Percentiles rank a stretch among this genome's conserved stretches.
Evolutionary conservation across 2,329 filamentous ascomycete genomes (phyloP).

Genomic region (Westerdykella ornata): DNA sequence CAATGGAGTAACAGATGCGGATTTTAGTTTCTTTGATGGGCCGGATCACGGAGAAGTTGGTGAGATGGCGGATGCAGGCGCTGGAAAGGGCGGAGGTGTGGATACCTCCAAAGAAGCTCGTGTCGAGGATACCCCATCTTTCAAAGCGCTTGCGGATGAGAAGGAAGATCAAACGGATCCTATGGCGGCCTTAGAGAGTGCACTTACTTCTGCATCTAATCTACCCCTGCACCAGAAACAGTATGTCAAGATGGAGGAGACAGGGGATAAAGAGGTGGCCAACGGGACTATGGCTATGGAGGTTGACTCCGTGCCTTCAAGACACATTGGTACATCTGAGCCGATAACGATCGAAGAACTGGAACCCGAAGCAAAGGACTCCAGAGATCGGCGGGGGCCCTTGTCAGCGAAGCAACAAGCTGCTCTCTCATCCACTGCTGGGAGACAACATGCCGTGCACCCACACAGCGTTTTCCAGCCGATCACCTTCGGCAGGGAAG

Average conservation of each 20-base stretch:
- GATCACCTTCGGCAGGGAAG: constrained; percentile 45
- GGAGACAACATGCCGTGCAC: background rate
- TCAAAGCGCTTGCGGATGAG: background rate
- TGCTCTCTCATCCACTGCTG: background rate
- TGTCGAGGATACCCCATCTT: background rate
- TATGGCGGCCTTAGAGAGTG: constrained; percentile 25
- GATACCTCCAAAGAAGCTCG: background rate
- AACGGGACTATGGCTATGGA: no score
- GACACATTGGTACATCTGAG: no score
- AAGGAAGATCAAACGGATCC: constrained; percentile 21
- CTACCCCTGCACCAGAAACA: background rate
- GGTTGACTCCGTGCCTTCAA: no score
- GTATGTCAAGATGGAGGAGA: constrained; percentile 1
- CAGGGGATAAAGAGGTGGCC: no score
- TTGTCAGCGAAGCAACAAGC: background rate
- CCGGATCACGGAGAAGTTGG: constrained; percentile 38
- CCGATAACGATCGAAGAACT: no score
- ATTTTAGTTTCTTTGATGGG: constrained; percentile 79
- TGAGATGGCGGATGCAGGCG: constrained; percentile 28
- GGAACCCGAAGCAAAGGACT: no score
- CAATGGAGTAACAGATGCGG: constrained; percentile 70
- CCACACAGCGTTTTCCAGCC: constrained; percentile 47
- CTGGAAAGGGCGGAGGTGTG: constrained; percentile 6
- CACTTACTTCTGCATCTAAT: constrained; percentile 10
- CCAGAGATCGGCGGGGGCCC: no score